Evolutionary conservation across 768 basidiomycete genomes (phyloP), one percentile per base, ranked within the genome.

Genomic region (Coprinopsis strossmayeri): DNA sequence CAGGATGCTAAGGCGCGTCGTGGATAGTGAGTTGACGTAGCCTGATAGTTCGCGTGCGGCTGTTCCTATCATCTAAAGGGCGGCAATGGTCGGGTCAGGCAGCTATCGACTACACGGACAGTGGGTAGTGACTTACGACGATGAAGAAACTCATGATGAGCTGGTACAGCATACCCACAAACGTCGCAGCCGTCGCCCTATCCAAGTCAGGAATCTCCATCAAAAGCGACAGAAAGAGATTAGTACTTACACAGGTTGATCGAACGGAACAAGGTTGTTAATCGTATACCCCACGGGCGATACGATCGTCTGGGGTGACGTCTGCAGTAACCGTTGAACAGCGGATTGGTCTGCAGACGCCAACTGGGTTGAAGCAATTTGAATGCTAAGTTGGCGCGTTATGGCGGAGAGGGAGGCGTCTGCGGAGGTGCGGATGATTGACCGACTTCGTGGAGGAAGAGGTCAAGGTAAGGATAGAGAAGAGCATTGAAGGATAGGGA

Each of bases 231-330:
- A 26, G 28, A 26, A 25, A 28, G 10, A 27, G 25, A 24, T 34
- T 43, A n/a, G 11, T 20, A 64, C 77, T 13, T 64, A 82, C 79
- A 78, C 73, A 20, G 81, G 76, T 11, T 73, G 59, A 53, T 83
- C 71, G 49, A 84, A 85, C 0, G 84, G 80, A 15, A 69, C 62
- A 1, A 79, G 50, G 51, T 84, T 82, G 45, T 65, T 38, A 7
- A 79, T 40, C 0, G 61, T 70, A 53, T 74, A 84, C 27, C 58
- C 64, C 4, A 82, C 57, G 1, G 84, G 81, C 9, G 67, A 49
- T 1, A 70, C 60, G 25, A 84, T 59, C 3, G 77, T 70, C 46
- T 69, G 64, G 0, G 83, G 81, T 1, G 81, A 77, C 1, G 47
- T 65, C 26, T 58, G 51, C 21, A 81, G 61, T 21, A 85, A 53